These are phyloP conservation scores for Ambrosia artemisiifolia DNA, from an alignment of 129 eudicot species.

Conservation along the genomic window DNA sequence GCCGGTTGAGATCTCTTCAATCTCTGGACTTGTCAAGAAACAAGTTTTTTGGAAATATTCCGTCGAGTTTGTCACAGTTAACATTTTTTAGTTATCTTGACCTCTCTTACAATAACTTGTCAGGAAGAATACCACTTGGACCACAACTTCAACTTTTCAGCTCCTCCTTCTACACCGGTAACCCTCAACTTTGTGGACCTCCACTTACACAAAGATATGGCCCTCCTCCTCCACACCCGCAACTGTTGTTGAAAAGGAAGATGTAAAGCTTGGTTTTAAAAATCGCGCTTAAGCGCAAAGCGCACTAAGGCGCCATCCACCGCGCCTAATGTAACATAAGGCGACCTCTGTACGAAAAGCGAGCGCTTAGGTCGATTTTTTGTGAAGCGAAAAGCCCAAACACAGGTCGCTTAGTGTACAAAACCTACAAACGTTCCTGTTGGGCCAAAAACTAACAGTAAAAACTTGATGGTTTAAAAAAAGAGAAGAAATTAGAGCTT, in stretches of 20 bases:
- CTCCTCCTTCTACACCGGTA: conserved; percentile 13
- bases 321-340: no score
- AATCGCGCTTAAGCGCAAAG: no score
- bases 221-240: neutral
- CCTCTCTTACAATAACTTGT: conserved; percentile 34
- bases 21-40: conserved; percentile 37
- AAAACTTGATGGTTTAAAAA: no score
- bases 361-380: no score
- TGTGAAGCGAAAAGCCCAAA: no score
- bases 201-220: conserved; percentile 24
- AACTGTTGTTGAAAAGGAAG: neutral
- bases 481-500: no score
- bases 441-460: no score
- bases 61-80: conserved; percentile 5
- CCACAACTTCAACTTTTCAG: conserved; percentile 14
- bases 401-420: no score
- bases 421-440: no score
- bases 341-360: no score
- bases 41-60: conserved; percentile 26
- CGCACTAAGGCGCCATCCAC: no score
- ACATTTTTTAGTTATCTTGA: conserved; percentile 9
- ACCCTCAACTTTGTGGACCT: conserved; percentile 27
- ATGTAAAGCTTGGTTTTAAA: no score
- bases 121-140: conserved; percentile 26
- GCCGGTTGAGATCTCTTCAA: conserved; percentile 8